phyloP scores from a whole-genome alignment of 2,329 filamentous ascomycete species.

The Claviceps sp. region DNA sequence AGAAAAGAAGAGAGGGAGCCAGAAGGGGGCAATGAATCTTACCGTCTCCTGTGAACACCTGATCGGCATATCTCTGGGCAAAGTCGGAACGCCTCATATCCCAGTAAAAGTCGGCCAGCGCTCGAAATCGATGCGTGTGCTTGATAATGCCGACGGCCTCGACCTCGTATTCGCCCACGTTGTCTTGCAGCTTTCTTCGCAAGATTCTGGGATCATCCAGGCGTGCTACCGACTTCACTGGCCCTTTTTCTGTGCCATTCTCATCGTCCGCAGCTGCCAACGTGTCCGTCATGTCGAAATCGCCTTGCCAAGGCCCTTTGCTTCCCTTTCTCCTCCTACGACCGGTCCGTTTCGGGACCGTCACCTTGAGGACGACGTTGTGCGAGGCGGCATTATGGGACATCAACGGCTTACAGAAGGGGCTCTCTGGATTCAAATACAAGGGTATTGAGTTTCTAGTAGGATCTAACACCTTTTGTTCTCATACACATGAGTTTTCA shows the following conservation, averaged over 20 bases:
- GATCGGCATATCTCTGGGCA: conserved; percentile 55
- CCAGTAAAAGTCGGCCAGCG: conserved; percentile 79
- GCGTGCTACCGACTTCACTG: conserved; percentile 30
- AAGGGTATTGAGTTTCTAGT: conserved; percentile 45
- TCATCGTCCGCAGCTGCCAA: conserved; percentile 3
- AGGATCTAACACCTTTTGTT: conserved; percentile 30
- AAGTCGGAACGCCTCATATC: conserved; percentile 56
- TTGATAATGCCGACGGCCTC: conserved; percentile 61
- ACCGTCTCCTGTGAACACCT: conserved; percentile 61
- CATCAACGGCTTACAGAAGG: conserved; percentile 61
- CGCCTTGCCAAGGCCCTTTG: conserved; percentile 46
- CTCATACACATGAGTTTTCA: background rate
- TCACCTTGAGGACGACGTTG: conserved; percentile 77
- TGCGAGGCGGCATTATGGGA: conserved; percentile 66
- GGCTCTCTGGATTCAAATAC: conserved; percentile 69
- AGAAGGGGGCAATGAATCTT: conserved; percentile 9
- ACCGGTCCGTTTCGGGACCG: conserved; percentile 74
- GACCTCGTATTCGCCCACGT: conserved; percentile 50
- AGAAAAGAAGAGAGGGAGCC: background rate
- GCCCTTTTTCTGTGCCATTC: conserved; percentile 6
- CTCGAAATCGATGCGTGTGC: conserved; percentile 76
- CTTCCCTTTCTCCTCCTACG: conserved; percentile 75
- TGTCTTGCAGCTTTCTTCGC: conserved; percentile 56
- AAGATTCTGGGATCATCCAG: conserved; percentile 42
- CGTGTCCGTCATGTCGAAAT: conserved; percentile 19